Evolutionary conservation across 2,329 filamentous ascomycete species (phyloP).

Genomic region (Rutstroemia sydowiana): DNA sequence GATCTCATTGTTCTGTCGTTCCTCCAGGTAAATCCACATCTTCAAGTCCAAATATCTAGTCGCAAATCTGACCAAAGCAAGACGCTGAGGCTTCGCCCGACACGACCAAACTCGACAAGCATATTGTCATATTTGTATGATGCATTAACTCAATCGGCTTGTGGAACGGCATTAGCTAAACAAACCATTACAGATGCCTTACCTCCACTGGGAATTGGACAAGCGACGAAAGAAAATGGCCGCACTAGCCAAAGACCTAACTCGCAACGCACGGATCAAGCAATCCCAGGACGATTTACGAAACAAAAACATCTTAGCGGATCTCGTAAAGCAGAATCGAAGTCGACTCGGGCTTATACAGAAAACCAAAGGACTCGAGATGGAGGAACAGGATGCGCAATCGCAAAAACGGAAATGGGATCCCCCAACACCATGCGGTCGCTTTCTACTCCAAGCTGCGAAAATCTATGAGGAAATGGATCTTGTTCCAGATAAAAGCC

Average conservation of each 20-base stretch:
- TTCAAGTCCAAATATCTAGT: too few species aligned
- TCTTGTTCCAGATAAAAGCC: slow-evolving; percentile 16
- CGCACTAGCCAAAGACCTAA: slow-evolving; percentile 14
- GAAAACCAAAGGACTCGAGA: too few species aligned
- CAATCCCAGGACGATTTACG: neutral
- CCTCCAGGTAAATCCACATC: slow-evolving; percentile 5
- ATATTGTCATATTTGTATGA: slow-evolving; percentile 18
- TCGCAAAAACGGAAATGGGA: neutral
- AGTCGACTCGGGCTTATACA: neutral
- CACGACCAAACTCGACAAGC: neutral
- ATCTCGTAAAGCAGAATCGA: neutral
- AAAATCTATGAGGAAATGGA: slow-evolving; percentile 21
- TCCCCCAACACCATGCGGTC: neutral
- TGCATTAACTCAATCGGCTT: neutral
- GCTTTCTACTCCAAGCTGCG: slow-evolving; percentile 17
- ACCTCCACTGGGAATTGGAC: slow-evolving; percentile 27
- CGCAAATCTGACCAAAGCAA: neutral
- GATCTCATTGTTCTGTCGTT: slow-evolving; percentile 12
- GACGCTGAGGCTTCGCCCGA: neutral
- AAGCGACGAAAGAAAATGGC: slow-evolving; percentile 11
- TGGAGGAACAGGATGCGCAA: neutral
- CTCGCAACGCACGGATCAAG: neutral
- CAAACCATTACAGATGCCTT: neutral
- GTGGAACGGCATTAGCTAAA: neutral
- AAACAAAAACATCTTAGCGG: neutral